A percentile compares a stretch with the other conserved stretches of the same genome.
These are phyloP conservation scores for Waltergamsia citrina DNA, from an alignment of 2,329 filamentous ascomycete genomes.

Conservation along the genomic window DNA sequence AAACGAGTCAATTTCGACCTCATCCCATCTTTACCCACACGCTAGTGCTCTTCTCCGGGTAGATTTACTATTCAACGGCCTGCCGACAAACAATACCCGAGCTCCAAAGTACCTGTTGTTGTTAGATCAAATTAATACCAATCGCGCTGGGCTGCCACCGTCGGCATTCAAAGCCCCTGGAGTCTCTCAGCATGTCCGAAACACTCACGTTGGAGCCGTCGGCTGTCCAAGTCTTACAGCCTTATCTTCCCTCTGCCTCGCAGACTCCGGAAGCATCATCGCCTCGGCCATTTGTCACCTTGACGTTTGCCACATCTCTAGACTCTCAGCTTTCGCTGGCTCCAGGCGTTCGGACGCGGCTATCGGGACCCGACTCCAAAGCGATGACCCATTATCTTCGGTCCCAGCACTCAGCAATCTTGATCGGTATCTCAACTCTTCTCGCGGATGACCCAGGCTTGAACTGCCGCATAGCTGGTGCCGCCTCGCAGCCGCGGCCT, in stretches of 20 bases:
- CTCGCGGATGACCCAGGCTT: conserved; percentile 76
- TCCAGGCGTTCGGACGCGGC: conserved; percentile 69
- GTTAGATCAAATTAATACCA: neutral
- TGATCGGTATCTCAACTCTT: conserved; percentile 77
- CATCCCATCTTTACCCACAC: too few relatives aligned
- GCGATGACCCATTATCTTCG: conserved; percentile 91
- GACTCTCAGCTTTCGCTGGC: conserved; percentile 70
- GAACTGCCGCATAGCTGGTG: conserved; percentile 65
- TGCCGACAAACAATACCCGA: too few relatives aligned
- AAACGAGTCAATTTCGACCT: neutral
- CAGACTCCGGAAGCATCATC: neutral
- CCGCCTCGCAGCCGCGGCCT: conserved; percentile 62
- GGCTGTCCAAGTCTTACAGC: conserved; percentile 19
- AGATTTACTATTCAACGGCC: too few relatives aligned
- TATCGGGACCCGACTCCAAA: conserved; percentile 79
- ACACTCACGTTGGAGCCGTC: conserved; percentile 20
- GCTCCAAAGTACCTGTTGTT: too few relatives aligned
- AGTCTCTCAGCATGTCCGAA: conserved; percentile 20
- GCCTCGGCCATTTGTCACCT: conserved; percentile 51
- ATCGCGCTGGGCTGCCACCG: too few relatives aligned
- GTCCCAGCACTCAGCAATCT: conserved; percentile 71
- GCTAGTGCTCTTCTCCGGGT: too few relatives aligned
- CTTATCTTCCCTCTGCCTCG: conserved; percentile 17
- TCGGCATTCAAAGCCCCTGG: too few relatives aligned
- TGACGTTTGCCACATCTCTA: conserved; percentile 87